Conservation (phyloP, 2,329 filamentous ascomycete species). For the Cercospora nicotianae region DNA sequence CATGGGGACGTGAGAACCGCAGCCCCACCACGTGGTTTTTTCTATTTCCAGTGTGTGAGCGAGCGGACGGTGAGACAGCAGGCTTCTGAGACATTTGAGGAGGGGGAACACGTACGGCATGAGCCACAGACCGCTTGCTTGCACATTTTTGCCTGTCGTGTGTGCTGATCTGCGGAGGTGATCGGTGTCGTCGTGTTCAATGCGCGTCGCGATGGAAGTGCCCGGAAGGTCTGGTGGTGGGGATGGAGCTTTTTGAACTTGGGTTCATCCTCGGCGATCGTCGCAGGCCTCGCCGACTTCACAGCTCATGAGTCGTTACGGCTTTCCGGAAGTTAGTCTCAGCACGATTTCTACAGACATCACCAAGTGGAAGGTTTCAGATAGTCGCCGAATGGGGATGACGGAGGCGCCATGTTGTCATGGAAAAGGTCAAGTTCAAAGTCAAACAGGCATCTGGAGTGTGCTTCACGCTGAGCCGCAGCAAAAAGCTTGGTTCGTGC, state of each 20-base stretch:
- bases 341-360: not conserved
- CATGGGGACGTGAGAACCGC: conserved; percentile 32
- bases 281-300: conserved; percentile 1
- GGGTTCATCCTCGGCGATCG: conserved; percentile 2
- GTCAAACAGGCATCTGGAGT: not conserved
- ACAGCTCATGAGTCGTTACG: not conserved
- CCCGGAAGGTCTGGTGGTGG: not conserved
- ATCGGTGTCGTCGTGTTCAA: conserved; percentile 2
- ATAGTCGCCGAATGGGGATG: not conserved
- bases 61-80: not conserved
- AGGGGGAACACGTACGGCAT: conserved; percentile 44
- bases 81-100: not conserved
- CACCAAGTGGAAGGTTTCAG: not conserved
- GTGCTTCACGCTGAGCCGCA: not conserved
- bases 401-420: not conserved
- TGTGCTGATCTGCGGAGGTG: not conserved
- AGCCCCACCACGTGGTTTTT: conserved; percentile 40
- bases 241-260: not conserved
- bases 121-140: conserved; percentile 61
- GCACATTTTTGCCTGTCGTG: conserved; percentile 55
- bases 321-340: not conserved
- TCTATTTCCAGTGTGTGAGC: conserved; percentile 31
- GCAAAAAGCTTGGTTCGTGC: not conserved
- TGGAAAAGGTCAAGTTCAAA: not conserved
- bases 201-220: not conserved